Percentiles rank a stretch among this genome's conserved stretches.
Conservation (phyloP, 169 alveolate genomes). For the Cryptosporidium ubiquitum region DNA sequence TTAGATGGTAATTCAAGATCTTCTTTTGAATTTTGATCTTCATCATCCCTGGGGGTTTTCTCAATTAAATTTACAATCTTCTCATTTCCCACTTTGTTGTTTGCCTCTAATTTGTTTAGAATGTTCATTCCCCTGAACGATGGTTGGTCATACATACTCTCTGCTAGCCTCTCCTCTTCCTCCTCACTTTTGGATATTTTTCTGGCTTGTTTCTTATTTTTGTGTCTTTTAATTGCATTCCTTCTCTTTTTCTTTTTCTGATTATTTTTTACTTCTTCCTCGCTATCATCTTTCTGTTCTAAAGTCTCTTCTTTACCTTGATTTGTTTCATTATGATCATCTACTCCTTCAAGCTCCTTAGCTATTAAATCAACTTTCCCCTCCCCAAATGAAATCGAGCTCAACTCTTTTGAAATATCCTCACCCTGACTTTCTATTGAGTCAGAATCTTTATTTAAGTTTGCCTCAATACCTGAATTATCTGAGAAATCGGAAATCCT, state of each 20-base stretch:
- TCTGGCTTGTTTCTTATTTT: not conserved
- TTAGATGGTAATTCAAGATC: conserved; percentile 27
- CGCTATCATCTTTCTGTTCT: not conserved
- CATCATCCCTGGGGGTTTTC: not conserved
- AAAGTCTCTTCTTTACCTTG: not conserved
- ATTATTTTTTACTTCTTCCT: not conserved
- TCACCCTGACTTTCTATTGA: not conserved
- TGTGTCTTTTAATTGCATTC: not conserved
- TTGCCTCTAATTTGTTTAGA: conserved; percentile 20
- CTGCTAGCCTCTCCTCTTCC: conserved; percentile 8
- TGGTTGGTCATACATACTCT: conserved; percentile 62
- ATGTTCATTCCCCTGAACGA: conserved; percentile 37
- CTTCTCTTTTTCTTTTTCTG: not conserved
- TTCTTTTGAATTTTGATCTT: not conserved
- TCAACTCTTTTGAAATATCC: not conserved
- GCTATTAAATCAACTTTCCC: not conserved
- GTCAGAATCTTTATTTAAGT: not conserved
- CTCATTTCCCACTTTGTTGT: not conserved
- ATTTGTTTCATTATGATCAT: not conserved
- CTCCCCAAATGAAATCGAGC: not conserved
- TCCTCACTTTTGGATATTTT: not conserved
- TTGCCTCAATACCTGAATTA: not conserved
- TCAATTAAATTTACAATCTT: conserved; percentile 16
- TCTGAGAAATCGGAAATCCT: conserved; percentile 13
- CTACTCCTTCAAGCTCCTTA: not conserved